Base-by-base conservation (phyloP, 257 asterid species). In the Datura wrightii region DNA sequence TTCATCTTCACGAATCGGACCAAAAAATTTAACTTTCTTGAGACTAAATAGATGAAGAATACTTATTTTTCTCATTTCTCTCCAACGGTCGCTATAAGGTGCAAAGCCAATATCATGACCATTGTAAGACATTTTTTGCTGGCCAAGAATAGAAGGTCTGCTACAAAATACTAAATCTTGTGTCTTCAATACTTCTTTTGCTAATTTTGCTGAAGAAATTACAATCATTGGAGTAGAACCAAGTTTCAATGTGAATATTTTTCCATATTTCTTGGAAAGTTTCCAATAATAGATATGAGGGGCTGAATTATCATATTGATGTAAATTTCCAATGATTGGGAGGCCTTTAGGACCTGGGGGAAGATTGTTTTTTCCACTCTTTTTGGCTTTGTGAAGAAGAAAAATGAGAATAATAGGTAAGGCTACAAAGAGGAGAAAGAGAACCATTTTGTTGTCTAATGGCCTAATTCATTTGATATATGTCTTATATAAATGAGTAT, bases 181-280 rank as follows among this genome's bases (percentile, higher is more conserved):
- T 55, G 70, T 79, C 15, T 79, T 79, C 36, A 37, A 8, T 1
- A 41, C 83, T 19, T 79, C 54, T 36, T 37, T 55, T 18, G 83
- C 83, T 19, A 79, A 36, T 79, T 41, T 55, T 79, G 53, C n/a
- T 54, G 83, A 79, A 15, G 83, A 79, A 79, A 79, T 31, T 31
- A 79, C 83, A 0, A 79, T 6, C 16, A 41, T 14, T 1, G 41
- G 16, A 16, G 53, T 0, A n/a, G 65, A 79, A 37, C 37, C 83
- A 37, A 83, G 24, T 53, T 50, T 83, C 9, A 66, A 44, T 11
- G 14, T 53, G 39, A 60, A 65, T 0, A 79, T 37, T 55, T 39
- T 16, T 8, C 39, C 83, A 36, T 79, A 55, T 41, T 36, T 79
- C 5, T 79, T 79, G 6, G 83, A 55, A 79, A 79, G 83, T 15